These are phyloP conservation scores for Catharanthus roseus DNA, from an alignment of 257 asterid genomes.

Conservation along the genomic window DNA sequence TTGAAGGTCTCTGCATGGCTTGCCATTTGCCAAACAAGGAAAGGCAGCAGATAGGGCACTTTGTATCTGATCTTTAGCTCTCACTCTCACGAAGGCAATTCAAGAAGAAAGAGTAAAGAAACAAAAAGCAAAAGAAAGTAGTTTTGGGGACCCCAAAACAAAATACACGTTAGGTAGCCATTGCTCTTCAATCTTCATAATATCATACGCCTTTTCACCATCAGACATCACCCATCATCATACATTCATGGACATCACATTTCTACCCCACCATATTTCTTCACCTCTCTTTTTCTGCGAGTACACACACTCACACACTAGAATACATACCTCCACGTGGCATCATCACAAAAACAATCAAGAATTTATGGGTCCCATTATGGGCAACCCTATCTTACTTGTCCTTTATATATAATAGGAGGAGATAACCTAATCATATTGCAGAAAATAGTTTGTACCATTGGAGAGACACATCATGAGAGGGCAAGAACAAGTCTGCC, in stretches of 20 bases:
- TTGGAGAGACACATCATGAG: constrained; percentile 14
- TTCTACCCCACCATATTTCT: background rate
- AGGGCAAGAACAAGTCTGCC: no score
- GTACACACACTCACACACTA: background rate
- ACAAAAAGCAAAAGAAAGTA: constrained; percentile 1
- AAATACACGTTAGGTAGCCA: no score
- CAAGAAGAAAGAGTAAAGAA: background rate
- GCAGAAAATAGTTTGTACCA: constrained; percentile 7
- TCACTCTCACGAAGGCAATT: background rate
- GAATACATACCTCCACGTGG: no score
- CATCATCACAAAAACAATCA: constrained; percentile 10
- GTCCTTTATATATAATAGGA: constrained; percentile 4
- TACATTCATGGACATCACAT: no score
- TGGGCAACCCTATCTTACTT: constrained; percentile 20
- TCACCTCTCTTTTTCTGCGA: background rate
- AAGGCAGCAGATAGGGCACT: no score
- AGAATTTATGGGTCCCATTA: constrained; percentile 15
- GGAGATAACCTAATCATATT: constrained; percentile 12
- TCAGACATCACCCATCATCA: no score
- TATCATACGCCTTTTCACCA: no score
- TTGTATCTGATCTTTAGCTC: background rate
- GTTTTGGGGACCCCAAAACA: no score
- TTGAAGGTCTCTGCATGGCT: no score
- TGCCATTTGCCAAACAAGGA: no score
- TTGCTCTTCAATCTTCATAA: no score